Conservation (phyloP, 2,329 filamentous ascomycete genomes). For the Aspergillus felis region DNA sequence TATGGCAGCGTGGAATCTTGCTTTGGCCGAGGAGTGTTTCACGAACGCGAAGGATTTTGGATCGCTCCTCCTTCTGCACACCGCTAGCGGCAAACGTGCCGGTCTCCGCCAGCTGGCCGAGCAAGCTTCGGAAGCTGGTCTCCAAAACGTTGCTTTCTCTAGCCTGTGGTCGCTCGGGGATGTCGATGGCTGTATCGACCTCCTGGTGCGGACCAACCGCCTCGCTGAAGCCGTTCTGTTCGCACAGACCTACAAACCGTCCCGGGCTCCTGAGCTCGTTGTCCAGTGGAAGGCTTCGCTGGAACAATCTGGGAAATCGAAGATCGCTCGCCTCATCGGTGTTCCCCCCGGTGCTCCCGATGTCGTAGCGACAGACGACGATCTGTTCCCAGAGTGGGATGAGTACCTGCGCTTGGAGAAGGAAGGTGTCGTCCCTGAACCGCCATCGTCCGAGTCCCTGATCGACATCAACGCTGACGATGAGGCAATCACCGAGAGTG, state of each 20-base stretch:
- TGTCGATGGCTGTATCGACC: conserved; percentile 72
- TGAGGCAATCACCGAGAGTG: conserved; percentile 26
- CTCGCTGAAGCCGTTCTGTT: conserved; percentile 85
- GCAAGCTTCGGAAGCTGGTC: conserved; percentile 70
- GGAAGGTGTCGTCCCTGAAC: conserved; percentile 54
- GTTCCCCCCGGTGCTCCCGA: conserved; percentile 69
- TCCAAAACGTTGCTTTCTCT: conserved; percentile 91
- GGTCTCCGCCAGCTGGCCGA: conserved; percentile 69
- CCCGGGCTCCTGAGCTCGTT: conserved; percentile 63
- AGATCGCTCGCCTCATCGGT: conserved; percentile 78
- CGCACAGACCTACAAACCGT: conserved; percentile 92
- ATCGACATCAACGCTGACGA: conserved; percentile 39
- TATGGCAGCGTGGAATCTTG: conserved; percentile 78
- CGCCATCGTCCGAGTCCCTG: conserved; percentile 36
- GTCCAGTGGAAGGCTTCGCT: conserved; percentile 76
- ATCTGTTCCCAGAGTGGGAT: conserved; percentile 95
- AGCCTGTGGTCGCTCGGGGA: conserved; percentile 85
- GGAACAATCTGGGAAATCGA: conserved; percentile 79
- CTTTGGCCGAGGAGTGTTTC: conserved; percentile 89
- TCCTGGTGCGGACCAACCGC: conserved; percentile 74
- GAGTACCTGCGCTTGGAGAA: conserved; percentile 79
- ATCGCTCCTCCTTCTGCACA: conserved; percentile 82
- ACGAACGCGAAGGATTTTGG: conserved; percentile 85
- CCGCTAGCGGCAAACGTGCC: conserved; percentile 72
- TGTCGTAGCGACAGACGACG: conserved; percentile 53